phyloP scores from a whole-genome alignment of 2,329 filamentous ascomycete genomes.

The Colletotrichum euphorbiae region DNA sequence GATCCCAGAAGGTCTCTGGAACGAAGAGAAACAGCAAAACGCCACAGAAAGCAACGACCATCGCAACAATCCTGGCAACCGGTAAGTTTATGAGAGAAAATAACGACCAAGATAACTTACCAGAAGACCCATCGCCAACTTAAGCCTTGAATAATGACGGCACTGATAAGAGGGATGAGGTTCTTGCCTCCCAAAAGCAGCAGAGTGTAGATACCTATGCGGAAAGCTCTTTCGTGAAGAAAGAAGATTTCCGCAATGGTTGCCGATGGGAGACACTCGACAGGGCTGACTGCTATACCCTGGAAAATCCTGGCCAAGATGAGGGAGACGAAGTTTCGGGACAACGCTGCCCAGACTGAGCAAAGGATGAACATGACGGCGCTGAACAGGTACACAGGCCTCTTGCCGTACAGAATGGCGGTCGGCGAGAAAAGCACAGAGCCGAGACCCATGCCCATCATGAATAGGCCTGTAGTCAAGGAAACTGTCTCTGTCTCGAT shows the following conservation, averaged over 20 bases:
- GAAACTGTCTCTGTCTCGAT: slow-evolving; percentile 80
- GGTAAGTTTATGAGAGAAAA: slow-evolving; percentile 41
- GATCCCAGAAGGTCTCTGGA: slow-evolving; percentile 96
- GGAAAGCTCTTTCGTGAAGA: slow-evolving; percentile 91
- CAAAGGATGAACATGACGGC: slow-evolving; percentile 81
- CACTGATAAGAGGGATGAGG: slow-evolving; percentile 86
- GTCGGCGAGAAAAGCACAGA: slow-evolving; percentile 88
- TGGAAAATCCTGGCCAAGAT: slow-evolving; percentile 87
- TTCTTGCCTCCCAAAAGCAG: slow-evolving; percentile 93
- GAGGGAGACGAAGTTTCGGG: slow-evolving; percentile 82
- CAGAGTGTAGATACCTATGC: slow-evolving; percentile 92
- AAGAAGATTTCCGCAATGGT: slow-evolving; percentile 98
- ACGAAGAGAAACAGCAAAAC: slow-evolving; percentile 88
- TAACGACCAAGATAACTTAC: slow-evolving; percentile 55
- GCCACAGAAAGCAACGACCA: slow-evolving; percentile 78
- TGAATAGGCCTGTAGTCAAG: slow-evolving; percentile 90
- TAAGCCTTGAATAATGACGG: slow-evolving; percentile 80
- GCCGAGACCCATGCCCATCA: slow-evolving; percentile 91
- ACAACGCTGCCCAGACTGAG: slow-evolving; percentile 87
- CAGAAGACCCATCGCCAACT: slow-evolving; percentile 94
- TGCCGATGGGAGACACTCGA: slow-evolving; percentile 92
- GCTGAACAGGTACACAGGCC: slow-evolving; percentile 86
- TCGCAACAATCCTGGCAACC: slow-evolving; percentile 76
- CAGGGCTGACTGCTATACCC: slow-evolving; percentile 87
- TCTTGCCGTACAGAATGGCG: slow-evolving; percentile 90